phyloP scores from a whole-genome alignment of 2,329 filamentous ascomycete species.

The Fusarium chuoi region DNA sequence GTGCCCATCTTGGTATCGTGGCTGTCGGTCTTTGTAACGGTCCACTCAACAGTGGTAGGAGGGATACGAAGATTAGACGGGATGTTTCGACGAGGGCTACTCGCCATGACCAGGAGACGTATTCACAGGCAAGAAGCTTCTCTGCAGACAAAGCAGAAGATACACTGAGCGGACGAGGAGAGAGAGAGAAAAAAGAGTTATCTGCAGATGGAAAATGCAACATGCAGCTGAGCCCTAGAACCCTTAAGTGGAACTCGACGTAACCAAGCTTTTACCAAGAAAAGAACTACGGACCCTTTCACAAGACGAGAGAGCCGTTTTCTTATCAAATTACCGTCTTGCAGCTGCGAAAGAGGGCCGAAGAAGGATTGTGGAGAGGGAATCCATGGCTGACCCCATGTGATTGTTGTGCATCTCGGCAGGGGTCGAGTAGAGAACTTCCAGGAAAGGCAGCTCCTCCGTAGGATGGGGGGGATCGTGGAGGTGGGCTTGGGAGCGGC shows the following conservation, averaged over 20 bases:
- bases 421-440: constrained; percentile 21
- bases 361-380: constrained; percentile 2
- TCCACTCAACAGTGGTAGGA: constrained; percentile 25
- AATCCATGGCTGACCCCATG: constrained; percentile 10
- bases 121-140: neutral
- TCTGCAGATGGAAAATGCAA: constrained; percentile 2
- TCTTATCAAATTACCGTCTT: constrained; percentile 32
- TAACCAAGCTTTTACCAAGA: constrained; percentile 15
- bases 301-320: constrained; percentile 2
- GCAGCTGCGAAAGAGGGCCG: neutral
- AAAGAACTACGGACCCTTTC: neutral
- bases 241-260: neutral
- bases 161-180: neutral
- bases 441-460: constrained; percentile 34
- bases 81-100: constrained; percentile 36
- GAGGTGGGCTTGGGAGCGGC: constrained; percentile 21
- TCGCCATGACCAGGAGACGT: constrained; percentile 35
- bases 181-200: neutral
- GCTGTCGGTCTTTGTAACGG: constrained; percentile 21
- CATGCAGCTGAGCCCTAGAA: neutral
- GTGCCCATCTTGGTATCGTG: constrained; percentile 42
- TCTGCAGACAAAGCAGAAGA: constrained; percentile 3
- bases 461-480: constrained; percentile 19
- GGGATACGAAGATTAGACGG: constrained; percentile 36
- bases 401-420: constrained; percentile 13